Percentiles rank a stretch among this genome's conserved stretches.
phyloP scores from a whole-genome alignment of 2,329 filamentous ascomycete species.

The Huntiella savannae region DNA sequence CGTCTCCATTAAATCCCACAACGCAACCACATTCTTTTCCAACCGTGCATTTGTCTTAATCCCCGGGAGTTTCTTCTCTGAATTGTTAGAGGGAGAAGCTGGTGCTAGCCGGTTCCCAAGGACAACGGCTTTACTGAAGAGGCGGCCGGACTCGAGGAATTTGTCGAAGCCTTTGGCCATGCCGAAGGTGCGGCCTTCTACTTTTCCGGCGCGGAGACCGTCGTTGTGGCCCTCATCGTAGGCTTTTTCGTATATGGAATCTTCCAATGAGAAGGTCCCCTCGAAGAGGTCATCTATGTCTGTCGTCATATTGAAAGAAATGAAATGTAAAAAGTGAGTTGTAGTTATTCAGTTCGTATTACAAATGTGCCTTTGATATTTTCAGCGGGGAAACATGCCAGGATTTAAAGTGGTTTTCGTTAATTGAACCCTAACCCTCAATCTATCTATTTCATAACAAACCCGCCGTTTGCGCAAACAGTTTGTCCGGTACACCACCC shows the following conservation, averaged over 20 bases:
- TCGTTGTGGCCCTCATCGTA: constrained; percentile 57
- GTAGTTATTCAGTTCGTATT: neutral
- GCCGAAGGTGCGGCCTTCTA: constrained; percentile 79
- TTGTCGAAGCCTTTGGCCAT: constrained; percentile 89
- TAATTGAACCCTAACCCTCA: neutral
- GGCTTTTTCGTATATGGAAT: constrained; percentile 64
- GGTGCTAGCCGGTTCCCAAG: constrained; percentile 54
- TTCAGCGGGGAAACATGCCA: neutral
- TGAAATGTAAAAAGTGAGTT: neutral
- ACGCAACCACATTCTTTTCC: constrained; percentile 52
- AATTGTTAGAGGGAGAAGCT: neutral
- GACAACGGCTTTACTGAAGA: constrained; percentile 63
- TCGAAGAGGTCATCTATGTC: constrained; percentile 31
- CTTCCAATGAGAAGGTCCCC: constrained; percentile 39
- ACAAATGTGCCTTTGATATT: neutral
- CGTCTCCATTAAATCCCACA: constrained; percentile 63
- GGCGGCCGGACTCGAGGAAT: constrained; percentile 57
- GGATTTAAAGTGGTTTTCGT: neutral
- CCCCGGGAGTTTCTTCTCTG: constrained; percentile 18
- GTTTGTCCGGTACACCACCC: constrained; percentile 65
- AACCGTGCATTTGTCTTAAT: constrained; percentile 45
- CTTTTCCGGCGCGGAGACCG: constrained; percentile 56
- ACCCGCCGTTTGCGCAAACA: constrained; percentile 63
- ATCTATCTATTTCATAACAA: constrained; percentile 23
- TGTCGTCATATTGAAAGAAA: neutral